phyloP scores from a whole-genome alignment of 2,329 filamentous ascomycete genomes.

The Arthrobotrys sinensis region DNA sequence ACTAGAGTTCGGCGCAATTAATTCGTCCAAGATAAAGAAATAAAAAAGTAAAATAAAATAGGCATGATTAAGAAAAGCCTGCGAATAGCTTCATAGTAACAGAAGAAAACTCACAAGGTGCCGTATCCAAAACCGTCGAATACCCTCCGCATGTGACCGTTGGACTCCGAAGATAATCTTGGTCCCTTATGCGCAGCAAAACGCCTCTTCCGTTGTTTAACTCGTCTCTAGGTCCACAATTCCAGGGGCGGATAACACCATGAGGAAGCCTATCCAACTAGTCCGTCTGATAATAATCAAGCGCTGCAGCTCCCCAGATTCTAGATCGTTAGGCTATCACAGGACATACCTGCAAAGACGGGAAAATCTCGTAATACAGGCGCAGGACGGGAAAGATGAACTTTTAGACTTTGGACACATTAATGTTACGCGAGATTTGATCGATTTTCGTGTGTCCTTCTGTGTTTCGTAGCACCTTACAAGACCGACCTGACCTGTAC shows the following conservation, averaged over 20 bases:
- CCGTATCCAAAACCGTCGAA: constrained; percentile 16
- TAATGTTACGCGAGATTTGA: constrained; percentile 30
- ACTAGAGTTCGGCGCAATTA: neutral
- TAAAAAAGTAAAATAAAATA: constrained; percentile 50
- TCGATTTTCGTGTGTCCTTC: neutral
- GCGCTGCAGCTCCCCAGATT: constrained; percentile 8
- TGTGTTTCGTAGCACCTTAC: constrained; percentile 5
- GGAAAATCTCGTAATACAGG: constrained; percentile 10
- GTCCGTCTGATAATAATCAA: constrained; percentile 1
- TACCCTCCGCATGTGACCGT: constrained; percentile 29
- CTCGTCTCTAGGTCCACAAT: constrained; percentile 20
- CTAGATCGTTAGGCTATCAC: constrained; percentile 27
- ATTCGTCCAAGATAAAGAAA: constrained; percentile 19
- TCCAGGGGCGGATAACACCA: constrained; percentile 3
- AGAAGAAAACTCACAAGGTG: constrained; percentile 4
- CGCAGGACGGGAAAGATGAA: constrained; percentile 15
- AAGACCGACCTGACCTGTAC: neutral
- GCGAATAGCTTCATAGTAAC: constrained; percentile 30
- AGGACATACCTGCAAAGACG: constrained; percentile 16
- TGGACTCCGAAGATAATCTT: constrained; percentile 23
- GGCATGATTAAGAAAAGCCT: constrained; percentile 29
- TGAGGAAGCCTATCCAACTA: constrained; percentile 1
- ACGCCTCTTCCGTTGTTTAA: constrained; percentile 34
- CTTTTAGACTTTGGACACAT: neutral
- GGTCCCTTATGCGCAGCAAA: neutral